Percentiles rank a stretch among this genome's conserved stretches.
Conservation (phyloP, 202 grass and related monocot genomes). For the Carex arenaria region DNA sequence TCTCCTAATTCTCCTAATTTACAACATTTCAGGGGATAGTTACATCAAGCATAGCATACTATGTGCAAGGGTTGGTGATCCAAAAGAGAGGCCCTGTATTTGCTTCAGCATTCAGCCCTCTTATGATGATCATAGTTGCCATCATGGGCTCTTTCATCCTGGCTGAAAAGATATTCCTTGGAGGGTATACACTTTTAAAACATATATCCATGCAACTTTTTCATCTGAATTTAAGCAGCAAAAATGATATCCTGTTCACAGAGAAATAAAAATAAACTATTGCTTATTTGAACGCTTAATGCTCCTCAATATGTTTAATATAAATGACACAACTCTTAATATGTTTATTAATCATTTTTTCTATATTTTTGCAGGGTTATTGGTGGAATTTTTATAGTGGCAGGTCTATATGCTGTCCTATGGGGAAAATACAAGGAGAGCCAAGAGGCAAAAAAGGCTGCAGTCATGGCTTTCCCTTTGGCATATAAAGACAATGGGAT, state of each 20-base stretch:
- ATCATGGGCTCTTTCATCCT: slow-evolving; percentile 95
- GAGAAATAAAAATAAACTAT: background rate
- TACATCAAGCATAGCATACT: slow-evolving; percentile 93
- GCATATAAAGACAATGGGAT: slow-evolving; percentile 34
- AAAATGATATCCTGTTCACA: background rate
- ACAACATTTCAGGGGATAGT: slow-evolving; percentile 67
- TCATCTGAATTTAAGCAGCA: background rate
- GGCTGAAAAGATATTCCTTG: slow-evolving; percentile 75
- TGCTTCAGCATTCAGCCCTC: slow-evolving; percentile 90
- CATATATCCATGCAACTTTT: background rate
- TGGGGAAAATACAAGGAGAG: slow-evolving; percentile 87
- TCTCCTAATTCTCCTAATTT: background rate
- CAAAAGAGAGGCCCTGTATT: slow-evolving; percentile 86
- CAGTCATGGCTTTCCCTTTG: slow-evolving; percentile 48
- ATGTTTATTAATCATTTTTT: background rate
- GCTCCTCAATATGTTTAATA: no score
- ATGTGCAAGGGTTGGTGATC: slow-evolving; percentile 94
- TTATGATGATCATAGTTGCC: slow-evolving; percentile 99
- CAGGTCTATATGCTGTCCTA: slow-evolving; percentile 77
- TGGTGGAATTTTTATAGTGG: slow-evolving; percentile 71
- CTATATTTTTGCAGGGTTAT: slow-evolving; percentile 34
- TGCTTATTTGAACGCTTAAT: no score
- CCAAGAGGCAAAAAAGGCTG: slow-evolving; percentile 35
- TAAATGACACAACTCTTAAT: no score
- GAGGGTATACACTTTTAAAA: slow-evolving; percentile 28